Evolutionary conservation across 1,284 basidiomycete species (phyloP).

Genomic region (Tilletia setariae): DNA sequence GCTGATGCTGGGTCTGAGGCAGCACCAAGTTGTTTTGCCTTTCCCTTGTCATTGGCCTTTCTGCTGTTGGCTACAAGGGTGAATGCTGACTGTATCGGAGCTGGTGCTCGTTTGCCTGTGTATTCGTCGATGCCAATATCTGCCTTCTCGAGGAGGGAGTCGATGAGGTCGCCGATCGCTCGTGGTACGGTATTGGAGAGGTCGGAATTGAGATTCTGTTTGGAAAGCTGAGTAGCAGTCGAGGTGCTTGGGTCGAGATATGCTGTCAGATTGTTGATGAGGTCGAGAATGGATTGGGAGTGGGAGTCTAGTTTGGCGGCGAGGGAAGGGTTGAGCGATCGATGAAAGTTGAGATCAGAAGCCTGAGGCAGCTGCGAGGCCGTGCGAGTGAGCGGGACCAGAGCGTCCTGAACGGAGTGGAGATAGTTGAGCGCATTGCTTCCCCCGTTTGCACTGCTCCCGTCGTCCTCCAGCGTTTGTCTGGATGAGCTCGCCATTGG

Average conservation of each 20-base stretch:
- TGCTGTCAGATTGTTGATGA: conserved; percentile 29
- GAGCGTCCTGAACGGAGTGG: conserved; percentile 30
- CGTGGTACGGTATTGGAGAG: not conserved
- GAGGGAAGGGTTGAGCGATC: conserved; percentile 72
- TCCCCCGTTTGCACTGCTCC: not conserved
- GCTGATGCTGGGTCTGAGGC: conserved; percentile 9
- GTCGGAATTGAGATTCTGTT: not conserved
- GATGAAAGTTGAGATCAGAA: conserved; percentile 74
- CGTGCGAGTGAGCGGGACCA: conserved; percentile 39
- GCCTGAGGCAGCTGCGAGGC: conserved; percentile 54
- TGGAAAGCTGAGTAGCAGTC: not conserved
- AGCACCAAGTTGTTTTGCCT: conserved; percentile 19
- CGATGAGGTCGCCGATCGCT: conserved; percentile 74
- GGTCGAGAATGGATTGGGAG: conserved; percentile 60
- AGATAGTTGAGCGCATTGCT: conserved; percentile 28
- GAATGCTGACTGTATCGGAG: conserved; percentile 33
- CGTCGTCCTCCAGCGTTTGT: not conserved
- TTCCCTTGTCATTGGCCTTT: conserved; percentile 13
- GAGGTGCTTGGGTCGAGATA: conserved; percentile 27
- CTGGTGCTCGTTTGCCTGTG: conserved; percentile 67
- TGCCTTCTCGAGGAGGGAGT: conserved; percentile 77
- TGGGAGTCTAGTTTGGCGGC: conserved; percentile 67
- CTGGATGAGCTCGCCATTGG: conserved; percentile 12
- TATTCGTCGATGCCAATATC: conserved; percentile 78
- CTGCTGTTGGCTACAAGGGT: not conserved